phyloP scores from a whole-genome alignment of 192 early-diverging fungal genomes.

The Funneliformis mosseae region DNA sequence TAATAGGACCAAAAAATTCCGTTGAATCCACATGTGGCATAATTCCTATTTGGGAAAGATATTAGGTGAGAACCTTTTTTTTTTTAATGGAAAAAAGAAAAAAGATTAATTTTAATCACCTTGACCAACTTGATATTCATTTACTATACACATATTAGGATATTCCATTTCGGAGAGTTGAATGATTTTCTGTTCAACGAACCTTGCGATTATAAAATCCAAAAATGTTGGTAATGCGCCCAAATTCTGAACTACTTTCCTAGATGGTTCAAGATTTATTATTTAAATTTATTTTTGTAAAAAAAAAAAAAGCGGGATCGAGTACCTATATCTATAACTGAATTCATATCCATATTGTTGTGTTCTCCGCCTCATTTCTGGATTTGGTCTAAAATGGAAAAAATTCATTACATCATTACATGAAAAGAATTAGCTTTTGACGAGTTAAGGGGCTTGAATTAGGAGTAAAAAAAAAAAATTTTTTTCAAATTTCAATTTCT shows the following conservation, averaged over 20 bases:
- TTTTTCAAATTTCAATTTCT: not conserved
- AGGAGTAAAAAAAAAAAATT: not conserved
- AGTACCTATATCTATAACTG: slow-evolving; percentile 61
- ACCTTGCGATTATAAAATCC: slow-evolving; percentile 46
- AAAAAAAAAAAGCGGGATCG: not conserved
- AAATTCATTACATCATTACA: not conserved
- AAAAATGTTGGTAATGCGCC: slow-evolving; percentile 56
- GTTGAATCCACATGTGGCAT: slow-evolving; percentile 56
- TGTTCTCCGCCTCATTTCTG: slow-evolving; percentile 67
- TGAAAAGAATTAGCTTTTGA: too few species aligned
- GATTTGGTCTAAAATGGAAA: slow-evolving; percentile 52
- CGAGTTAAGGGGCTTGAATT: not conserved
- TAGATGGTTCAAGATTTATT: not conserved
- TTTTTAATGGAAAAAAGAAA: not conserved
- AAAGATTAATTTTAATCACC: slow-evolving; percentile 38
- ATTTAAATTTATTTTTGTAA: not conserved
- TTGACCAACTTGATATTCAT: slow-evolving; percentile 71
- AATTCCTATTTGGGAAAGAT: slow-evolving; percentile 28
- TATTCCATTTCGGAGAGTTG: not conserved
- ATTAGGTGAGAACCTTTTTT: not conserved
- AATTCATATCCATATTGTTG: slow-evolving; percentile 72
- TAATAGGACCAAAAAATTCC: slow-evolving; percentile 61
- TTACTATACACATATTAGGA: slow-evolving; percentile 61
- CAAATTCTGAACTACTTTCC: slow-evolving; percentile 54
- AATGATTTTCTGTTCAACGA: slow-evolving; percentile 46